These are phyloP conservation scores for Turritis glabra DNA, from an alignment of 345 rosid species.

Conservation along the genomic window DNA sequence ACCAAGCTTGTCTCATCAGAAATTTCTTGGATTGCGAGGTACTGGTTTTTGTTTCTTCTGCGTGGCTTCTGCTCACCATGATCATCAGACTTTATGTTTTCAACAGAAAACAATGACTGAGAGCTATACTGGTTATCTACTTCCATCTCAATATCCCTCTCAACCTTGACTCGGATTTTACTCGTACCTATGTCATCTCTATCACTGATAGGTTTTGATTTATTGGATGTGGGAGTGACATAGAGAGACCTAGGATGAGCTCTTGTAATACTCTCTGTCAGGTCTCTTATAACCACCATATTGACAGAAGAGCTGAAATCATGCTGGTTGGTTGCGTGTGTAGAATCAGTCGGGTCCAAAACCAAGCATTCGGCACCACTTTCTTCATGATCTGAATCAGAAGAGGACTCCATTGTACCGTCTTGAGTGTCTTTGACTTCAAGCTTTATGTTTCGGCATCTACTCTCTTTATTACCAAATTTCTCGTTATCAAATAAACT, in stretches of 20 bases:
- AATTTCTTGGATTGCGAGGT: slow-evolving; percentile 71
- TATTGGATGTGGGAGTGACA: slow-evolving; percentile 32
- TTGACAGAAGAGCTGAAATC: slow-evolving; percentile 25
- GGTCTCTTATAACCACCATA: slow-evolving; percentile 17
- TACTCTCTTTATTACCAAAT: slow-evolving; percentile 15
- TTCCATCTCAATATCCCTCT: slow-evolving; percentile 32
- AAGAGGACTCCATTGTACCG: slow-evolving; percentile 27
- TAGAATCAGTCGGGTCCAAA: slow-evolving; percentile 13
- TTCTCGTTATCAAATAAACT: slow-evolving; percentile 12
- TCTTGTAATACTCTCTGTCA: slow-evolving; percentile 25
- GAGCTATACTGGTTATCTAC: slow-evolving; percentile 27
- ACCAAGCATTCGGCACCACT: slow-evolving; percentile 55
- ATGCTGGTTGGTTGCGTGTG: slow-evolving; percentile 22
- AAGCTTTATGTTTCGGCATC: slow-evolving; percentile 32
- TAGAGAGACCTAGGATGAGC: slow-evolving; percentile 32
- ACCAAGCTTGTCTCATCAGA: slow-evolving; percentile 71
- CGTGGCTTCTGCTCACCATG: slow-evolving; percentile 29
- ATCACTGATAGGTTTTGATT: slow-evolving; percentile 26
- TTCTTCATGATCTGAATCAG: slow-evolving; percentile 50
- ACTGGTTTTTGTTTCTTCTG: slow-evolving; percentile 45
- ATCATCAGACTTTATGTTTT: slow-evolving; percentile 29
- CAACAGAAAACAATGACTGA: slow-evolving; percentile 25
- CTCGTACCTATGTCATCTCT: slow-evolving; percentile 17
- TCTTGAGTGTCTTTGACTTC: slow-evolving; percentile 26
- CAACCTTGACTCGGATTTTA: slow-evolving; percentile 27